Base-by-base conservation (phyloP, 2,329 filamentous ascomycete genomes). In the Fusarium anthophilum region DNA sequence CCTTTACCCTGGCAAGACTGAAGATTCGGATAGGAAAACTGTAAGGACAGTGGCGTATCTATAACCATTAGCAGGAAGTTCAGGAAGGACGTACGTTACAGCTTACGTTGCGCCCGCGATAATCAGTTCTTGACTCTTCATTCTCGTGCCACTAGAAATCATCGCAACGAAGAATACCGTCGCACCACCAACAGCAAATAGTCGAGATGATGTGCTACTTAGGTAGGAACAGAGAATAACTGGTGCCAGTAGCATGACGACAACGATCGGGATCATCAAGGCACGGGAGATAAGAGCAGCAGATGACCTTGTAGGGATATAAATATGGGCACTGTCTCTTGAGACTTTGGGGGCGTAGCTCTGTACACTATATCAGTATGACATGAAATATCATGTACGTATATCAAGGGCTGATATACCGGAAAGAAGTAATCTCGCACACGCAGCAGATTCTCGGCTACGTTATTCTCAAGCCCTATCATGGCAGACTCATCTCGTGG, bases 331-430 rank as follows among this genome's bases (percentile, higher is more conserved):
- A 1, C 2, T 53, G 3, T 53, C 48, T 2, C 30, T 20, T 0
- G 30, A 53, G 1, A 53, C 30, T 3, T 26, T 53, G 0, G 48
- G 30, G 1, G 48, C 24, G 2, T 51, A 51, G 30, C 1, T 35
- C 48, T 51, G 22, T 3, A 4, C 15, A 15, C 2, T 2, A 0
- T 5, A 13, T 50, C 1, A 50, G 47, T 9, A 32, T 32, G 15
- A 2, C 1, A 0, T 0, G 13, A 3, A n/a, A n/a, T 9, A 9
- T 11, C 9, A 0, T 1, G 0, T 6, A 5, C 15, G 2, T 13
- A 10, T 3, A 28, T 8, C 13, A 22, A 14, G 0, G 20, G 9
- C 1, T 10, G 2, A 3, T 0, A 7, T 48, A 50, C 48, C 11
- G 48, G 48, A 2, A 53, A 8, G 1, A 53, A 53, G 6, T 53